phyloP scores from a whole-genome alignment of 768 basidiomycete genomes.

The Cubamyces sp. region DNA sequence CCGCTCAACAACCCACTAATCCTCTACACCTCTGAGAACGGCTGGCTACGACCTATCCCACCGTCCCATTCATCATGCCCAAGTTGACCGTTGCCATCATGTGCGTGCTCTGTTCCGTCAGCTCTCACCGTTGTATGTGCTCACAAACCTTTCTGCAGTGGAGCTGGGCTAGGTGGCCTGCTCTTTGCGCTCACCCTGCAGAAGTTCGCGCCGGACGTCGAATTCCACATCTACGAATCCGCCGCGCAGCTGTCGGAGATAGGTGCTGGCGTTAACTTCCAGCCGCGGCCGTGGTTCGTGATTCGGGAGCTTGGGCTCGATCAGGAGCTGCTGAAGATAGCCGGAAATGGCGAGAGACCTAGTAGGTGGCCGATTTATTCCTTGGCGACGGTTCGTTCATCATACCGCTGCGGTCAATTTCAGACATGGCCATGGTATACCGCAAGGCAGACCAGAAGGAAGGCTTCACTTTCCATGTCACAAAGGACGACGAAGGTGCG shows the following conservation, averaged over 20 bases:
- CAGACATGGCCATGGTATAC: neutral
- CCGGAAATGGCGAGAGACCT: neutral
- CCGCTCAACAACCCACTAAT: neutral
- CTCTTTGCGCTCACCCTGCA: constrained; percentile 23
- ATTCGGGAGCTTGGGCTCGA: constrained; percentile 18
- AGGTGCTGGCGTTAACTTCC: constrained; percentile 28
- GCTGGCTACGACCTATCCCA: neutral
- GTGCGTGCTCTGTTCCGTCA: neutral
- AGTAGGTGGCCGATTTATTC: neutral
- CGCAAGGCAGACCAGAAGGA: constrained; percentile 20
- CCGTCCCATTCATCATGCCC: neutral
- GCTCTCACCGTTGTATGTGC: neutral
- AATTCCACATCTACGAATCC: constrained; percentile 31
- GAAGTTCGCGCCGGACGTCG: constrained; percentile 20
- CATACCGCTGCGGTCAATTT: neutral
- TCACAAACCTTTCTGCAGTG: constrained; percentile 1
- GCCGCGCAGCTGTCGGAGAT: constrained; percentile 19
- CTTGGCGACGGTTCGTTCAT: neutral
- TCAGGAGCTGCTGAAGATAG: neutral
- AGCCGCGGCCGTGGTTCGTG: constrained; percentile 18
- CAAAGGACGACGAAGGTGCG: neutral
- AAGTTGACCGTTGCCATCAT: constrained; percentile 14
- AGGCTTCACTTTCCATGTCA: neutral
- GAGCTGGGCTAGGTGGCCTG: constrained; percentile 28
- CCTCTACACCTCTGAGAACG: neutral